Evolutionary conservation across 148 eudicot species (phyloP).

Genomic region (Arbutus unedo): DNA sequence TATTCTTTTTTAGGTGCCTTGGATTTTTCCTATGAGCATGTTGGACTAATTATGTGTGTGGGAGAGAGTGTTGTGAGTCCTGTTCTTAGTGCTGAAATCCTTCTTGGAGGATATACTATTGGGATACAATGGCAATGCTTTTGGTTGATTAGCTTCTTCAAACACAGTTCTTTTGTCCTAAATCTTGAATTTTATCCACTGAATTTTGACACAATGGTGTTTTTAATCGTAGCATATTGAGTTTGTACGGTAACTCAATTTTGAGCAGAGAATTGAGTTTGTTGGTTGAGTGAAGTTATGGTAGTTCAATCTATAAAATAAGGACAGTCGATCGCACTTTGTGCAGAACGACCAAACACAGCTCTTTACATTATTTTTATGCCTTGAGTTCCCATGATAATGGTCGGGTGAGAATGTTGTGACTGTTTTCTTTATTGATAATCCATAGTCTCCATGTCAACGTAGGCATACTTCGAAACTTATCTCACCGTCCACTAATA

Average conservation of each 20-base stretch:
- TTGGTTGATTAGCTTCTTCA: neutral
- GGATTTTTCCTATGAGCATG: neutral
- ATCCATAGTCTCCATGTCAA: too few relatives aligned
- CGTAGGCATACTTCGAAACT: too few relatives aligned
- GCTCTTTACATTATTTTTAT: too few relatives aligned
- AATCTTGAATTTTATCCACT: too few relatives aligned
- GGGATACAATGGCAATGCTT: neutral
- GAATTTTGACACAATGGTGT: too few relatives aligned
- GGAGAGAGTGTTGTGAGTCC: too few relatives aligned
- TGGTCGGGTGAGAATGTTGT: too few relatives aligned
- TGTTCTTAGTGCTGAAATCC: neutral
- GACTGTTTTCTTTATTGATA: too few relatives aligned
- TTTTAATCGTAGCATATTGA: too few relatives aligned
- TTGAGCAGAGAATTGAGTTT: neutral
- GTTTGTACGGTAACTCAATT: neutral
- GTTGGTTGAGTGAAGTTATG: conserved; percentile 9
- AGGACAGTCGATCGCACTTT: neutral
- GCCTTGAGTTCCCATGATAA: too few relatives aligned
- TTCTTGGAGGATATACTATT: neutral
- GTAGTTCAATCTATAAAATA: neutral
- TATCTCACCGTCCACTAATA: too few relatives aligned
- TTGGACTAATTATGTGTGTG: neutral
- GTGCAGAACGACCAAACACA: neutral
- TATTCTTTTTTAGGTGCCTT: neutral
- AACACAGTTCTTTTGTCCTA: neutral